A percentile compares a stretch with the other conserved stretches of the same genome.
These are phyloP conservation scores for Cercospora brassicicola DNA, from an alignment of 2,329 filamentous ascomycete species.

Conservation along the genomic window DNA sequence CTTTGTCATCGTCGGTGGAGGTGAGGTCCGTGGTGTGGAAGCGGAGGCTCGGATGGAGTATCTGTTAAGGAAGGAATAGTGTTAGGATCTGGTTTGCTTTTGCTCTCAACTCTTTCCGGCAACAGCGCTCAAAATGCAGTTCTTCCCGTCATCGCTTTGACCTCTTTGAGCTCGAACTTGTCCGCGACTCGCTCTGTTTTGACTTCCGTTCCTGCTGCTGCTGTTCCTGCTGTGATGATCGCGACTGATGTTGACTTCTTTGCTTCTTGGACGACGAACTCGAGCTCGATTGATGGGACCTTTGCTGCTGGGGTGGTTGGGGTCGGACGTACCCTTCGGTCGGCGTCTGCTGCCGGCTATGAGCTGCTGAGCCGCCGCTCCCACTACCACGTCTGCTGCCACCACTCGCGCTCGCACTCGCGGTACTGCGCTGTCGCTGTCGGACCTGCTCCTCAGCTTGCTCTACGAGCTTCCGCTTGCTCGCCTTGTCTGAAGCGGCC, in stretches of 20 bases:
- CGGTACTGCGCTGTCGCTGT: constrained; percentile 27
- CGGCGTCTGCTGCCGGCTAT: constrained; percentile 35
- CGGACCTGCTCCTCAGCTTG: constrained; percentile 36
- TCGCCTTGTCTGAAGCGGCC: constrained; percentile 36
- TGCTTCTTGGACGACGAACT: constrained; percentile 7
- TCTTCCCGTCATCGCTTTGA: neutral
- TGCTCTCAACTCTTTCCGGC: neutral
- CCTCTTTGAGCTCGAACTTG: neutral
- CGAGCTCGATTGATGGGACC: neutral
- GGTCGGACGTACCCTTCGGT: constrained; percentile 35
- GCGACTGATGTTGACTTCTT: neutral
- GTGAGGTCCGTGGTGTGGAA: constrained; percentile 9
- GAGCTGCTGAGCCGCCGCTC: constrained; percentile 17
- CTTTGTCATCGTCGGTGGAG: neutral
- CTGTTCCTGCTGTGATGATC: neutral
- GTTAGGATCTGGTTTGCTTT: neutral
- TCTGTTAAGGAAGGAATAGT: neutral
- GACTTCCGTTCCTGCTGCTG: neutral
- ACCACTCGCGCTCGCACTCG: constrained; percentile 15
- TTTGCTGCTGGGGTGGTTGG: constrained; percentile 4
- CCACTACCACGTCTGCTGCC: constrained; percentile 14
- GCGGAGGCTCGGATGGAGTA: constrained; percentile 8
- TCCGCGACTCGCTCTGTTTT: neutral
- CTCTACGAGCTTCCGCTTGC: constrained; percentile 37
- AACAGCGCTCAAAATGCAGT: too few relatives aligned